Percentiles rank a stretch among this genome's conserved stretches.
phyloP scores from a whole-genome alignment of 169 alveolate species.

The Sarcocystis neurona region DNA sequence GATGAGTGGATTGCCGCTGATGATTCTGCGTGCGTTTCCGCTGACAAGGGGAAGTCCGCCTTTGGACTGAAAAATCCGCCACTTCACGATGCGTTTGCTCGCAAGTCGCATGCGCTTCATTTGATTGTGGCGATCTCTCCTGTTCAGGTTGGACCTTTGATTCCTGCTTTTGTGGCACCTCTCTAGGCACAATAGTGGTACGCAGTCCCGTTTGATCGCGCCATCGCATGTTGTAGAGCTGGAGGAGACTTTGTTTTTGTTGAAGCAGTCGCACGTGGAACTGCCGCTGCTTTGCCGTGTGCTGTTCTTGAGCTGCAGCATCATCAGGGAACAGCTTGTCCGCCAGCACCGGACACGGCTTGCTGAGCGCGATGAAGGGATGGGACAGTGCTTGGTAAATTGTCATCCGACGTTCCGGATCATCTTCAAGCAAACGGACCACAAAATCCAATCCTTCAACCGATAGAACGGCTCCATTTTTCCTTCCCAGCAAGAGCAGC shows the following conservation, averaged over 20 bases:
- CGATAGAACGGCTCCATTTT: constrained; percentile 67
- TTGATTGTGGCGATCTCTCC: no score
- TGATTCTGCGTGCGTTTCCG: not conserved
- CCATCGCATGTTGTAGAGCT: no score
- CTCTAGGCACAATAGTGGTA: no score
- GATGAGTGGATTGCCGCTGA: not conserved
- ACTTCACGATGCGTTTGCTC: no score
- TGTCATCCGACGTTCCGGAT: constrained; percentile 58
- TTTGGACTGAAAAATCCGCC: no score
- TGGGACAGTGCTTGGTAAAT: constrained; percentile 66
- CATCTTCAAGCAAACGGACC: constrained; percentile 66
- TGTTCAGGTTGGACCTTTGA: no score
- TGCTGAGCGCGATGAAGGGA: constrained; percentile 39
- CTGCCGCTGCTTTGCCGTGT: constrained; percentile 18
- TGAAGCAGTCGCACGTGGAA: not conserved
- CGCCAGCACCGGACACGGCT: constrained; percentile 28
- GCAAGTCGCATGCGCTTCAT: no score
- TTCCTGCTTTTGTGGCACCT: no score
- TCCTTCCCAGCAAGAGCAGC: constrained; percentile 58
- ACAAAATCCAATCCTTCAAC: constrained; percentile 63
- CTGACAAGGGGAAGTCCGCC: no score
- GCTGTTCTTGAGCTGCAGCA: constrained; percentile 1
- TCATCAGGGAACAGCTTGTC: constrained; percentile 27
- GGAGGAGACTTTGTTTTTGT: constrained; percentile 1
- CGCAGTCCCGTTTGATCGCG: no score